Evolutionary conservation across 2,329 filamentous ascomycete genomes (phyloP).

Genomic region (Sphaceloma murrayae): DNA sequence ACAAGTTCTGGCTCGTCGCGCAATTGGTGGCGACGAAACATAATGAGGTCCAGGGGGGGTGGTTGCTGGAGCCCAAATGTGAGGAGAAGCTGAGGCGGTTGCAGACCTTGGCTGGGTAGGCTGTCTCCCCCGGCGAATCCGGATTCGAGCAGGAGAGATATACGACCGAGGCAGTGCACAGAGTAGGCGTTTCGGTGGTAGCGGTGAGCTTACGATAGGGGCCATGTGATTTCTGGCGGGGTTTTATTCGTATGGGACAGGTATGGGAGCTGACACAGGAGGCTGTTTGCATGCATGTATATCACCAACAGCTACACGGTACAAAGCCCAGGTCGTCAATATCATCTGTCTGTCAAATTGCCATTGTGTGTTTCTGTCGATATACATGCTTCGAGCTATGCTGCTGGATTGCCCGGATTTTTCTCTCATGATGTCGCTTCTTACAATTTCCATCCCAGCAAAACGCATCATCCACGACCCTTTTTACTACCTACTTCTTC

Average conservation of each 20-base stretch:
- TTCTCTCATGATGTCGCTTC: no score
- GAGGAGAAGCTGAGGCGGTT: constrained; percentile 13
- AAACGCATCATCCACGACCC: no score
- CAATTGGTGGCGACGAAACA: constrained; percentile 15
- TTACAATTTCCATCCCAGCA: no score
- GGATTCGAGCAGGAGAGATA: not conserved
- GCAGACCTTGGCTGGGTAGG: constrained; percentile 14
- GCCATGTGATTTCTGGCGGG: no score
- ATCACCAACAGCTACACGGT: no score
- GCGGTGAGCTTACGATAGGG: no score
- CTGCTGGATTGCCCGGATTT: not conserved
- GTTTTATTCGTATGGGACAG: no score
- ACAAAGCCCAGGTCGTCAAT: no score
- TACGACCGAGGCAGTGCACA: not conserved
- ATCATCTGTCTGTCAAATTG: not conserved
- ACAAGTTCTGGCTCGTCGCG: constrained; percentile 16
- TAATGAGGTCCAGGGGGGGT: constrained; percentile 10
- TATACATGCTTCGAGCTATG: constrained; percentile 9
- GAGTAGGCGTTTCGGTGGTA: not conserved
- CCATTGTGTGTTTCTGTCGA: constrained; percentile 6
- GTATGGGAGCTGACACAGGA: no score
- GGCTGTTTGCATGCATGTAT: no score
- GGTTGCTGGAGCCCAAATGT: constrained; percentile 15
- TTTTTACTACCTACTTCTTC: no score
- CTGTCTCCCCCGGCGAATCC: not conserved